Conservation (phyloP, 805 yeast genomes). For the Starmerella powellii region DNA sequence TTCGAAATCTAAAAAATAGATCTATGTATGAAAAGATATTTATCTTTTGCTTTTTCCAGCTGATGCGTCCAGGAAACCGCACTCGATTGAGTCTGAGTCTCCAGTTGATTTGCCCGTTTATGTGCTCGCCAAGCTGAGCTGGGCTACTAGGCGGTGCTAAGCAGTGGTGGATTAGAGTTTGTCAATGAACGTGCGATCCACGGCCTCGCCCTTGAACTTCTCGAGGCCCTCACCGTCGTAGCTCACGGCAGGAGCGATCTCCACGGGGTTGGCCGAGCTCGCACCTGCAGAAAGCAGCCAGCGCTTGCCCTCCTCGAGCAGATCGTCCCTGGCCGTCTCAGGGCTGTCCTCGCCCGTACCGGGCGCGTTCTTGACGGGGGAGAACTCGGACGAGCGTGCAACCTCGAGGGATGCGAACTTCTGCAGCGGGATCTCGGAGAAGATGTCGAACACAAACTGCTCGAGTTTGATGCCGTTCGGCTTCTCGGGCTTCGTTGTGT, state of each 20-base stretch:
- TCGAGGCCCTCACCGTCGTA: slow-evolving; percentile 65
- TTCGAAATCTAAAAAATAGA: too few species aligned
- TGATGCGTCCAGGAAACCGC: too few species aligned
- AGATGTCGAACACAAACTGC: slow-evolving; percentile 93
- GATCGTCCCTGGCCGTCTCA: slow-evolving; percentile 58
- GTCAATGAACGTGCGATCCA: slow-evolving; percentile 9
- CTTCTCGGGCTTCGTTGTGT: slow-evolving; percentile 46
- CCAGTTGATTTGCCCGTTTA: too few species aligned
- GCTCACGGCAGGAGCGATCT: slow-evolving; percentile 63
- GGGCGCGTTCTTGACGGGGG: slow-evolving; percentile 85
- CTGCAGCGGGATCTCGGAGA: slow-evolving; percentile 56
- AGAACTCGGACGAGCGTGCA: slow-evolving; percentile 69
- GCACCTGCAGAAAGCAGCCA: slow-evolving; percentile 76
- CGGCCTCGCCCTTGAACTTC: slow-evolving; percentile 37
- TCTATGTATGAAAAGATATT: too few species aligned
- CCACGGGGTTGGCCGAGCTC: slow-evolving; percentile 40
- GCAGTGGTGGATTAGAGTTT: background rate
- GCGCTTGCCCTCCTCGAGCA: slow-evolving; percentile 51
- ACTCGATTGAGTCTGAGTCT: too few species aligned
- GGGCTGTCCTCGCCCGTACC: slow-evolving; percentile 79
- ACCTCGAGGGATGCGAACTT: slow-evolving; percentile 91
- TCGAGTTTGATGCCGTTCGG: slow-evolving; percentile 92
- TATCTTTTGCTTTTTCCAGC: too few species aligned
- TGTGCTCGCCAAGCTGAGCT: too few species aligned
- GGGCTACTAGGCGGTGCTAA: too few species aligned